Base-by-base conservation (phyloP, 2,329 filamentous ascomycete species). In the Zalaria obscura region DNA sequence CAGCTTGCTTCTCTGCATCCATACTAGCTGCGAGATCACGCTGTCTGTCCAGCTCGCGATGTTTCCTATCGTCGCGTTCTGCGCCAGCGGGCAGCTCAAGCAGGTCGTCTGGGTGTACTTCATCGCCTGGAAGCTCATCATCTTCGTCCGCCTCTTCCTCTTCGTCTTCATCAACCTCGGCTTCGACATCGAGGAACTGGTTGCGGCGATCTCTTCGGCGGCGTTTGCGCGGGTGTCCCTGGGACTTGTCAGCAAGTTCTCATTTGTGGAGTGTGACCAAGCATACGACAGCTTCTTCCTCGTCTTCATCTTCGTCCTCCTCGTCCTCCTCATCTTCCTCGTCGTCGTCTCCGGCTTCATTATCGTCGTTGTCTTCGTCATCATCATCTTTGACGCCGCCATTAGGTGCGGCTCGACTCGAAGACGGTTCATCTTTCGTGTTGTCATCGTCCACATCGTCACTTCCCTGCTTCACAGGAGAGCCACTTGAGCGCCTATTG, bases 121-220 rank as follows among this genome's bases (percentile, higher is more conserved):
- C 84, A 43, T 86, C 86, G 43, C 72, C 86, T 52, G 87, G 80
- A 45, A 84, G 78, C 41, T 93, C 87, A 52, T 93, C 86, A 52
- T 95, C 89, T 40, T 93, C 86, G 49, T 93, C 86, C 47, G 84
- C 83, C 50, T 75, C 80, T 50, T 86, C 83, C 52, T 94, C 87
- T 53, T 93, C 87, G 48, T 93, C 79, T 45, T 83, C 91, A 56
- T 96, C 91, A 52, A 98, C 91, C 65, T 95, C 91, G 60, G 91
- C 91, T 70, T 98, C 91, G 55, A 89, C 85, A 77, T 98, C 91
- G 65, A 98, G 79, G 76, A 95, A 95, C 55, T 82, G 80, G 52
- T 85, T 84, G 48, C 85, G 77, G 49, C 75, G 74, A 49, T 83
- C 78, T 59, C 76, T 77, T 60, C 79, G 80, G 56, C 72, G 65